Base-by-base conservation (phyloP, 768 basidiomycete genomes). In the Lactarius deliciosus region DNA sequence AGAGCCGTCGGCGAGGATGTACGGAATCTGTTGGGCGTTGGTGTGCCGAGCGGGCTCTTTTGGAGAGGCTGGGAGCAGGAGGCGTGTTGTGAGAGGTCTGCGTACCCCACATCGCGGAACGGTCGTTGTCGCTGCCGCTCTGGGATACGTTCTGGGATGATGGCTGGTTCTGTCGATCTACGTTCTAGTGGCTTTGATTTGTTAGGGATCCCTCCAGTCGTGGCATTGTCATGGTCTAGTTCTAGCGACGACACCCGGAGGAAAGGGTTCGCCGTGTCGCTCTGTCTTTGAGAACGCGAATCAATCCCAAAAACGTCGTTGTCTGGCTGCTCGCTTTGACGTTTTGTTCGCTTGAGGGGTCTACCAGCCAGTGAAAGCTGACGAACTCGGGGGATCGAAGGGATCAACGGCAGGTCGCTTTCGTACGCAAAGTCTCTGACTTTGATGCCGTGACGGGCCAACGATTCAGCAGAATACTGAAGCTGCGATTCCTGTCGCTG, bases 391-490 rank as follows among this genome's bases (percentile, higher is more conserved):
- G 79, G 81, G 30, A 84, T 82, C 2, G 86, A 79, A 36, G 77
- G 78, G 47, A 91, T 81, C 10, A 86, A 85, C 2, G 88, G 87
- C 56, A 90, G 77, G 32, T 77, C 85, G 76, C 81, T 86, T 75
- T 89, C 87, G 77, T 86, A 88, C 18, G 84, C 87, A 79, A 87
- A 90, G 76, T 91, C 82, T 72, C 81, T 78, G 60, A 83, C 79
- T 76, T 75, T 78, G 75, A 83, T 75, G 53, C 79, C 79, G 30
- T 77, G 64, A 60, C 73, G 70, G 32, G 71, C 66, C 58, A 81
- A 69, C 25, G 64, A 38, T 47, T 73, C 74, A 25, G 72, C 68
- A 7, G 77, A 64, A 36, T n/a, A 40, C 5, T 61, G 54, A 53
- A 7, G 40, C 34, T 65, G 63, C 25, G 57, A 11, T 43, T 32